Conservation (phyloP, 495 filamentous ascomycete genomes). For the Delitschia confertaspora region DNA sequence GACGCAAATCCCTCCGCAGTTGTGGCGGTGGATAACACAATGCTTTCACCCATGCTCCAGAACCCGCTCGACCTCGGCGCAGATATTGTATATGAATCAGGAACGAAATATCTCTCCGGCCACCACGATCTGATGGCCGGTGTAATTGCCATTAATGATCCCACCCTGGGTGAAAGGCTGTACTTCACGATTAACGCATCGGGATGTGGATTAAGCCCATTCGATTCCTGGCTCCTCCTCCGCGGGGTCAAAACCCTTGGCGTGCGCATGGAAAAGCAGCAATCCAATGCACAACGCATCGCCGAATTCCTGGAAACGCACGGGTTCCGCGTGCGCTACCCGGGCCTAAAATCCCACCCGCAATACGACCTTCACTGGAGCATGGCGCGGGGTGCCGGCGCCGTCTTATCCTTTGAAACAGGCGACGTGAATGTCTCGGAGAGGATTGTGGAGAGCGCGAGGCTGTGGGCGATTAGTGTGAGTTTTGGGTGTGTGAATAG, state of each 20-base stretch:
- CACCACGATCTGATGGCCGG: constrained; percentile 99
- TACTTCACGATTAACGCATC: constrained; percentile 95
- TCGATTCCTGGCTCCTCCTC: constrained; percentile 92
- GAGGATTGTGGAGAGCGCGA: constrained; percentile 85
- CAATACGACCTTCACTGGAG: constrained; percentile 94
- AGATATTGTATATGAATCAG: constrained; percentile 93
- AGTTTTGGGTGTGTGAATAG: constrained; percentile 98
- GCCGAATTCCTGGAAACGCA: constrained; percentile 84
- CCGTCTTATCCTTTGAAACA: constrained; percentile 92
- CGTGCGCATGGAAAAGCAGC: constrained; percentile 97
- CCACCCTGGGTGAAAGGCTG: constrained; percentile 71
- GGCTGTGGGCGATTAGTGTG: constrained; percentile 89
- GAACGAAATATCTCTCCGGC: constrained; percentile 94
- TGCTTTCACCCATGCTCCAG: constrained; percentile 87
- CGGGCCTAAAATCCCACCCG: constrained; percentile 84
- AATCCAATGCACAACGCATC: constrained; percentile 79
- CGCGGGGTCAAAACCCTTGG: constrained; percentile 91
- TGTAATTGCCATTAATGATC: constrained; percentile 81
- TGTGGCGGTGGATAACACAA: constrained; percentile 93
- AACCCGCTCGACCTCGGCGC: constrained; percentile 91
- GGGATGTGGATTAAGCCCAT: constrained; percentile 85
- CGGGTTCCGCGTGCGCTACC: constrained; percentile 92
- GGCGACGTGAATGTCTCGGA: constrained; percentile 73
- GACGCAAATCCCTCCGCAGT: constrained; percentile 70
- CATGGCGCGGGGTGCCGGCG: constrained; percentile 87